Conservation (phyloP, 331 rosid species). For the Stylosanthes scabra region DNA sequence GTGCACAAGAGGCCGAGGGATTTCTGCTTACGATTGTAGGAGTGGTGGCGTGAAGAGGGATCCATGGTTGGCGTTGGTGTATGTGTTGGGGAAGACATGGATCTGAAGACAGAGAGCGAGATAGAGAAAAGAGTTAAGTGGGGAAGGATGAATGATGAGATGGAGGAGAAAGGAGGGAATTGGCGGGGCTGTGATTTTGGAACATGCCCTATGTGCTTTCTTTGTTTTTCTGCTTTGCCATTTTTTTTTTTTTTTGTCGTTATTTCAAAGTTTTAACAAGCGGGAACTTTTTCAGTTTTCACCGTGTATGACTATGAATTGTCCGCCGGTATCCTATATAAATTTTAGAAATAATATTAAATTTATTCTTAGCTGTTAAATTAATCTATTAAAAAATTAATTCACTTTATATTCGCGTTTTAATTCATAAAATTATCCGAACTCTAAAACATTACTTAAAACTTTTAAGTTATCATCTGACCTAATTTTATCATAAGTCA, state of each 20-base stretch:
- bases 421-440: too few species aligned
- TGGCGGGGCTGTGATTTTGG: conserved; percentile 48
- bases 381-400: too few species aligned
- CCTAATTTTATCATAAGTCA: too few species aligned
- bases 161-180: neutral
- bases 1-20: conserved; percentile 91
- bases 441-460: too few species aligned
- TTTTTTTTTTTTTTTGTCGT: too few species aligned
- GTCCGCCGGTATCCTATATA: too few species aligned
- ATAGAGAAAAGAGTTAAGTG: conserved; percentile 40
- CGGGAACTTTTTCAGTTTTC: neutral
- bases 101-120: neutral
- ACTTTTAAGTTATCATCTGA: too few species aligned
- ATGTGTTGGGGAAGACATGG: conserved; percentile 34
- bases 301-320: too few species aligned
- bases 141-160: conserved; percentile 39
- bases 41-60: conserved; percentile 55
- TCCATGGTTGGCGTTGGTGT: conserved; percentile 14
- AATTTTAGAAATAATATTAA: too few species aligned
- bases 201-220: neutral
- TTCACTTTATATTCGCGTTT: too few species aligned
- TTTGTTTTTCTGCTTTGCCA: too few species aligned
- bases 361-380: too few species aligned
- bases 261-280: neutral
- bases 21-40: conserved; percentile 80